Base-by-base conservation (phyloP, 2,329 filamentous ascomycete species). In the Colletotrichum falcatum region DNA sequence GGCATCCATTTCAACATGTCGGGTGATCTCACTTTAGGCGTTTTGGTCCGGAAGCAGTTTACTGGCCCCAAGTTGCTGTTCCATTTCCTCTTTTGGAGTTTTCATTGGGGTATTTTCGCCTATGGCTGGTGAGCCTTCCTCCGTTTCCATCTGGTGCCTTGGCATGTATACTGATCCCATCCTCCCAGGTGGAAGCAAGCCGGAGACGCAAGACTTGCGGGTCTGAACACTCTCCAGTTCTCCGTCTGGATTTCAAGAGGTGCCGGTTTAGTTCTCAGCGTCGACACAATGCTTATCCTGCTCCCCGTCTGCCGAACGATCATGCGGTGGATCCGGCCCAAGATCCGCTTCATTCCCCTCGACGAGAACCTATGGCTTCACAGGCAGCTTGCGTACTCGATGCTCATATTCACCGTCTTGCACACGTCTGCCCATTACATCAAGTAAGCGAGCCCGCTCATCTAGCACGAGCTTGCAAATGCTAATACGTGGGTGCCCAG, bases 301-400 rank as follows among this genome's bases (percentile, higher is more conserved):
- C 86, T 99, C 70, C 96, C 96, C 8, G 97, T 99, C 85, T 99
- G 95, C 85, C 89, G 96, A 75, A 98, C 95, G 70, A 84, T 98
- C 39, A 88, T 99, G 78, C 90, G 94, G 79, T 92, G 90, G 78
- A 81, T 98, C 66, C 89, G 96, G 73, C 96, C 96, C 33, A 97
- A 97, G 84, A 83, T 97, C 74, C 89, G 90, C 80, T 97, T 92
- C 84, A 79, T 98, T 16, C 96, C 96, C 6, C 87, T 99, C n/a
- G 96, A 99, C 77, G 96, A 99, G 83, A 97, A 94, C 70, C 88
- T 95, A 74, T 99, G 94, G 94, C 97, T 99, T 81, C 96, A 99
- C 84, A 89, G 95, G 74, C 96, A 99, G 81, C 88, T 97, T 53
- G 95, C 96, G 23, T 99, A 99, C 79, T 86, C 94, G 1, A 85